Evolutionary conservation across 2,329 filamentous ascomycete species (phyloP).

Genomic region (Exutisphaerella laricina): DNA sequence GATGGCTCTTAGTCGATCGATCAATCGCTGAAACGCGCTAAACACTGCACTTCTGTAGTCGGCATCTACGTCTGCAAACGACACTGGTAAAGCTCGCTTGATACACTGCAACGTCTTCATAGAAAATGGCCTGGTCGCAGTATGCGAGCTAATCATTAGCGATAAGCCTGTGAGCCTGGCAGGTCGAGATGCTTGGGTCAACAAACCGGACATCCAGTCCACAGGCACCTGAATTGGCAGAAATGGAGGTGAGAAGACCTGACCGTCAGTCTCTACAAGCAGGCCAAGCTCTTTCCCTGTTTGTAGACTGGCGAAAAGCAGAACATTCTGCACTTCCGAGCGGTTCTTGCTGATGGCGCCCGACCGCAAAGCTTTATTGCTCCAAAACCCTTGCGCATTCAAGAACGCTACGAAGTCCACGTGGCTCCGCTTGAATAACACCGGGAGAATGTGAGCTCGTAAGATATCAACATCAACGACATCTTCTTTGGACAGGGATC

Average conservation of each 20-base stretch:
- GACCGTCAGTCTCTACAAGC: constrained; percentile 33
- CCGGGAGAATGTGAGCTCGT: constrained; percentile 44
- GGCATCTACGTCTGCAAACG: constrained; percentile 79
- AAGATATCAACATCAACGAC: constrained; percentile 31
- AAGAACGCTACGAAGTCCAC: constrained; percentile 39
- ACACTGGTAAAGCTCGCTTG: constrained; percentile 58
- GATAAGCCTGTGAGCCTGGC: constrained; percentile 77
- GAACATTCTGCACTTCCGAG: constrained; percentile 14
- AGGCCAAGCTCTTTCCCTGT: constrained; percentile 45
- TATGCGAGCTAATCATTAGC: constrained; percentile 68
- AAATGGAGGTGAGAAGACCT: constrained; percentile 18
- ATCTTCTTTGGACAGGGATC: constrained; percentile 7
- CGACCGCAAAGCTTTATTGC: background rate
- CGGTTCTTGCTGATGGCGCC: background rate
- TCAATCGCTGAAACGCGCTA: constrained; percentile 66
- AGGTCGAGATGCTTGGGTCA: constrained; percentile 34
- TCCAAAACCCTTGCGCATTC: constrained; percentile 33
- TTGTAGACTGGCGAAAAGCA: constrained; percentile 36
- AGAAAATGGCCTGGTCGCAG: constrained; percentile 68
- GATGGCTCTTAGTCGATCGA: constrained; percentile 66
- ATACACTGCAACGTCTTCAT: constrained; percentile 57
- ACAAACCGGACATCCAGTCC: constrained; percentile 34
- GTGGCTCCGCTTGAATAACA: constrained; percentile 40
- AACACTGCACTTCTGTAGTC: constrained; percentile 79
- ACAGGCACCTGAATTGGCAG: constrained; percentile 51